Evolutionary conservation across 441 rosid species (phyloP).

Genomic region (Syzygium syzygioides): DNA sequence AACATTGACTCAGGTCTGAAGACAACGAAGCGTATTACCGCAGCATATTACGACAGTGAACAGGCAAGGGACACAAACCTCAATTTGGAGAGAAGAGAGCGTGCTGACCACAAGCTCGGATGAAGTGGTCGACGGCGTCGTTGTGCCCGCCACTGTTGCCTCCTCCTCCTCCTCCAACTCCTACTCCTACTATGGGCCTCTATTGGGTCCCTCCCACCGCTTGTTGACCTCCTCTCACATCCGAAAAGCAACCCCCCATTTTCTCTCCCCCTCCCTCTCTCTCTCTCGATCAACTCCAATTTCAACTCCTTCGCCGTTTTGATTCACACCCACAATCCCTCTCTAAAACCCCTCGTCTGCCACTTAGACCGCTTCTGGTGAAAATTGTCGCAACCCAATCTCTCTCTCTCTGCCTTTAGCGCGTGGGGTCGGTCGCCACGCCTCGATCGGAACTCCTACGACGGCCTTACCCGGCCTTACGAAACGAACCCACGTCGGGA

Average conservation of each 20-base stretch:
- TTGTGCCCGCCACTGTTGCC: conserved; percentile 26
- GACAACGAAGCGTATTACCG: background rate
- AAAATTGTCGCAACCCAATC: background rate
- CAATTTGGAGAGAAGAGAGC: conserved; percentile 45
- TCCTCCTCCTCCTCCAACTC: background rate
- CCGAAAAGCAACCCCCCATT: conserved; percentile 16
- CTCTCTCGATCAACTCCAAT: background rate
- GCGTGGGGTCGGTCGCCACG: background rate
- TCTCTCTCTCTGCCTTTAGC: background rate
- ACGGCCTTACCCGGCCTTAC: no score
- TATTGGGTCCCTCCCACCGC: conserved; percentile 48
- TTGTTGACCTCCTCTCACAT: conserved; percentile 52
- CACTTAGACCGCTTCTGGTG: background rate
- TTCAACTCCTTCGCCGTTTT: background rate
- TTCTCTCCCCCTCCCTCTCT: background rate
- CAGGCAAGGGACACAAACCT: conserved; percentile 26
- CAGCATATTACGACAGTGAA: background rate
- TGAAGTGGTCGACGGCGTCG: conserved; percentile 63
- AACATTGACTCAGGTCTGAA: background rate
- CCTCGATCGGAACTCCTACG: no score
- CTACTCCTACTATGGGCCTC: conserved; percentile 12
- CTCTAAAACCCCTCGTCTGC: no score
- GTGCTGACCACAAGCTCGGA: conserved; percentile 34
- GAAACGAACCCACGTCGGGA: no score
- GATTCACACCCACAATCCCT: no score